Conservation (phyloP, 331 rosid genomes). For the Pyracantha coccinea region DNA sequence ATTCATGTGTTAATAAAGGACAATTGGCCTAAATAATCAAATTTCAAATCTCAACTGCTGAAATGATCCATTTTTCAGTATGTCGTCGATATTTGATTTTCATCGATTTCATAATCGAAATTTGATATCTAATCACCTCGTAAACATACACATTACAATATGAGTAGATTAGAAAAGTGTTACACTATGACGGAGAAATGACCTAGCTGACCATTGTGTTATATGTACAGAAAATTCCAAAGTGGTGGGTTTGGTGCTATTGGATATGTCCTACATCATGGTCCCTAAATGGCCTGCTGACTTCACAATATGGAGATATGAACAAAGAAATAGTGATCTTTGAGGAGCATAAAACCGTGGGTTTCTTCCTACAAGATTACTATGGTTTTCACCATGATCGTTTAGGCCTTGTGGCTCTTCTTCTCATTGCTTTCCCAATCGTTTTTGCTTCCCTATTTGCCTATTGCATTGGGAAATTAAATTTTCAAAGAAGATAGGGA, state of each 20-base stretch:
- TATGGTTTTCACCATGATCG: slow-evolving; percentile 56
- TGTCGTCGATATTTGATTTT: no score
- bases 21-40: no score
- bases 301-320: slow-evolving; percentile 85
- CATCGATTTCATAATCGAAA: no score
- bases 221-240: slow-evolving; percentile 69
- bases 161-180: no score
- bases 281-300: slow-evolving; percentile 69
- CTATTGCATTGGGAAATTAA: slow-evolving; percentile 67
- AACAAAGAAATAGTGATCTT: slow-evolving; percentile 40
- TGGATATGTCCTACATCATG: slow-evolving; percentile 75
- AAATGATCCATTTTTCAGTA: no score
- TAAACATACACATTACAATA: no score
- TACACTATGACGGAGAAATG: background rate
- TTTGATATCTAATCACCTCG: no score
- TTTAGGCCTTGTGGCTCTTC: slow-evolving; percentile 49
- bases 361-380: slow-evolving; percentile 58
- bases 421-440: slow-evolving; percentile 63
- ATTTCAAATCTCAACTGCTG: no score
- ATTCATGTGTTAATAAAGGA: no score
- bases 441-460: slow-evolving; percentile 66
- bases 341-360: slow-evolving; percentile 47
- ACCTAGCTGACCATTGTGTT: background rate
- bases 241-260: slow-evolving; percentile 91
- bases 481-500: slow-evolving; percentile 57